Conservation (phyloP, 2,329 filamentous ascomycete genomes). For the Blastomyces parvus region DNA sequence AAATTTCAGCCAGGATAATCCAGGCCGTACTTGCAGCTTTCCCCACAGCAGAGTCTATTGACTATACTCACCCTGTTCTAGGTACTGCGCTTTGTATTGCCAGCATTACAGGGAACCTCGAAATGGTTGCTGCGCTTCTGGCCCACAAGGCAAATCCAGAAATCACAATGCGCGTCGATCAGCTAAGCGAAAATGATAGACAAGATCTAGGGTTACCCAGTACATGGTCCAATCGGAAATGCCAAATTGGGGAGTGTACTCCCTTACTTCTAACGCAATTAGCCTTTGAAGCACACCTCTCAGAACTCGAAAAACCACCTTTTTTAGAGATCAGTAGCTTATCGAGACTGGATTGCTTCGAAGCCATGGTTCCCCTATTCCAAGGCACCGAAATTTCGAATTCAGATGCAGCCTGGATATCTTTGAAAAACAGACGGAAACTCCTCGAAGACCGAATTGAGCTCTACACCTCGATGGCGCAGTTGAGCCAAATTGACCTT, state of each 20-base stretch:
- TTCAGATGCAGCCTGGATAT: background rate
- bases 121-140: background rate
- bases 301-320: background rate
- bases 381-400: background rate
- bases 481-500: background rate
- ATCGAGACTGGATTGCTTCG: background rate
- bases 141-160: background rate
- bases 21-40: constrained; percentile 1
- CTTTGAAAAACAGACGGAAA: background rate
- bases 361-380: background rate
- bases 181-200: background rate
- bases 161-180: background rate
- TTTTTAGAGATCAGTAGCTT: background rate
- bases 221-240: background rate
- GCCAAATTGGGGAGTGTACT: background rate
- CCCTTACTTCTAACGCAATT: background rate
- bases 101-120: background rate
- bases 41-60: background rate
- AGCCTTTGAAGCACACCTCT: background rate
- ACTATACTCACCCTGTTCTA: background rate
- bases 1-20: background rate
- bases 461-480: background rate
- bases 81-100: constrained; percentile 3
- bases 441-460: background rate
- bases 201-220: background rate